Base-by-base conservation (phyloP, 2,329 filamentous ascomycete genomes). In the Clonostachys byssicola region DNA sequence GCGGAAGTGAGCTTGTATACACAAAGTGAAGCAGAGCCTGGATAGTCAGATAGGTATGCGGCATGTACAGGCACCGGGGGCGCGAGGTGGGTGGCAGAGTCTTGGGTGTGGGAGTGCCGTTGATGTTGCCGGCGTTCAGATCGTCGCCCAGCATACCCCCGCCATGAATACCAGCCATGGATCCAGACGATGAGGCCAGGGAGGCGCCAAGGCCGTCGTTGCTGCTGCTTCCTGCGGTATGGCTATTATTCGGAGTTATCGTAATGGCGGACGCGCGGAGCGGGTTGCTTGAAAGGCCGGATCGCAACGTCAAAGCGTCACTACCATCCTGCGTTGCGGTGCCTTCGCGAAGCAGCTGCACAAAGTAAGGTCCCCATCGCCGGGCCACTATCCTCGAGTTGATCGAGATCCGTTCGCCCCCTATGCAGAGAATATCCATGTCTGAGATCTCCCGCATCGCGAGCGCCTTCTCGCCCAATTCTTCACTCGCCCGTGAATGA, bases 351-450 rank as follows among this genome's bases (percentile, higher is more conserved):
- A 97, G 75, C 2, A 99, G 77, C 61, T 95, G 89, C 47, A 96
- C 90, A 68, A 99, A 97, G 63, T 95, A 96, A 1, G 91, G 90
- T 0, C 94, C 94, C 94, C 94, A 99, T 60, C 94, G 78, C 30
- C 90, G 81, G 10, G 88, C 86, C 14, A 97, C 78, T 14, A 99
- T 81, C 48, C 91, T 83, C 7, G 94, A 97, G 65, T 95, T 99
- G 55, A 96, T 88, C 0, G 94, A 90, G 54, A 97, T 90, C 16
- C 92, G 83, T 62, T 96, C 92, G 18, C 92, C 92, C 17, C 88
- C 88, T 40, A 96, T 85, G 45, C 92, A 94, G 30, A 97, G 75
- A 49, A 99, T 89, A 60, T 97, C 94, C 94, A 99, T 99, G 58
- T 99, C 94, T 4, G 90, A 81, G 47, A 99, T 73, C 65, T 97